A percentile compares a stretch with the other conserved stretches of the same genome.
Evolutionary conservation across 306 rosid genomes (phyloP).

Genomic region (Carpinus viminea): DNA sequence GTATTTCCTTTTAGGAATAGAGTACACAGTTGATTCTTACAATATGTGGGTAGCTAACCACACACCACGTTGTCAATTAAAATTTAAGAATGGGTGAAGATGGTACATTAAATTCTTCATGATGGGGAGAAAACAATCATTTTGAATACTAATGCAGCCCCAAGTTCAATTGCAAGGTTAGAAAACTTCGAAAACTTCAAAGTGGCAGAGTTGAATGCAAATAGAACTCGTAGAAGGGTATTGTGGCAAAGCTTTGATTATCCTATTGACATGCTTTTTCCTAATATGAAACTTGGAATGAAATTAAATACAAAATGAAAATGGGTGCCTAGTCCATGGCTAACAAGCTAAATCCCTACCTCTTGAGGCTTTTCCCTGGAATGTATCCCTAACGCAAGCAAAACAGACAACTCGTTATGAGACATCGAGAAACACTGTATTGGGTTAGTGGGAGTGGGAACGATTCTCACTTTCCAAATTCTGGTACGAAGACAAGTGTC

Average conservation of each 20-base stretch:
- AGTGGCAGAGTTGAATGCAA: background rate
- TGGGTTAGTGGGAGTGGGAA: background rate
- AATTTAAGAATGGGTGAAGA: background rate
- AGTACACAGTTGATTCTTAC: no score
- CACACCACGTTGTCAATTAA: background rate
- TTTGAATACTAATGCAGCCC: background rate
- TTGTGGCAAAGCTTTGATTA: constrained; percentile 23
- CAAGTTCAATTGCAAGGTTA: background rate
- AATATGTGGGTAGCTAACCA: no score
- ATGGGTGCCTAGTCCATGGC: constrained; percentile 3
- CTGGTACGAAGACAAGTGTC: background rate
- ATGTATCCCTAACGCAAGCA: background rate
- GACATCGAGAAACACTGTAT: background rate
- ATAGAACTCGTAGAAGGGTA: background rate
- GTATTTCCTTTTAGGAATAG: no score
- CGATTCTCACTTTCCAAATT: background rate
- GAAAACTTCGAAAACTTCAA: background rate
- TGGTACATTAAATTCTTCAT: background rate
- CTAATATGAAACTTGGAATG: constrained; percentile 10
- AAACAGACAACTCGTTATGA: background rate
- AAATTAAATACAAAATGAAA: background rate
- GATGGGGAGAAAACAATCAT: background rate
- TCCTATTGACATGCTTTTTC: background rate
- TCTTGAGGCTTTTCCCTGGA: background rate
- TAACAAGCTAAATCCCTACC: background rate